Conservation (phyloP, 2,329 filamentous ascomycete species). For the Trichothecium roseum region DNA sequence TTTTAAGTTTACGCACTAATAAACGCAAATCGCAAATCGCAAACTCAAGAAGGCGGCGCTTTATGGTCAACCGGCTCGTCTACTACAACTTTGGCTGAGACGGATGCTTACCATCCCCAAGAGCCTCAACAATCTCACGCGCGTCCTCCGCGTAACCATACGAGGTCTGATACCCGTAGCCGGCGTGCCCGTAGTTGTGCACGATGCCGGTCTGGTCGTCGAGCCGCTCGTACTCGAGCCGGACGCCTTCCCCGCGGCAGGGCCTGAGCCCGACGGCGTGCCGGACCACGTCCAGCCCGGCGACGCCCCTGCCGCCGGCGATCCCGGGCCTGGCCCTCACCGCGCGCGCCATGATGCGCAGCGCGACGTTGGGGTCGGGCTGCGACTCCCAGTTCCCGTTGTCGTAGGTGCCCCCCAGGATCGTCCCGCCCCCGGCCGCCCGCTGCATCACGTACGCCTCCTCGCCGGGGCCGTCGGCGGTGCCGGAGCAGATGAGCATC, state of each 20-base stretch:
- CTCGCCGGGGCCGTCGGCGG: conserved; percentile 57
- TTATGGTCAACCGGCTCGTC: too few relatives aligned
- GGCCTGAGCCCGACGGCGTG: conserved; percentile 71
- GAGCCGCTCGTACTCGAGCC: conserved; percentile 53
- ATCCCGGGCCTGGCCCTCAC: conserved; percentile 51
- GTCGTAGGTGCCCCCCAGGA: conserved; percentile 69
- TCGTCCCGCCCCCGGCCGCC: conserved; percentile 59
- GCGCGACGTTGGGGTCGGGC: conserved; percentile 60
- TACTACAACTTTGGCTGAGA: too few relatives aligned
- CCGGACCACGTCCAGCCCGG: conserved; percentile 60
- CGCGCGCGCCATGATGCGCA: conserved; percentile 64
- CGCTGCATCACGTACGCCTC: conserved; percentile 73
- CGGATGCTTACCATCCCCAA: too few relatives aligned
- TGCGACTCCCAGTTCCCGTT: conserved; percentile 63
- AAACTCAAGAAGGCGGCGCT: too few relatives aligned
- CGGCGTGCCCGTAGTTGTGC: conserved; percentile 71
- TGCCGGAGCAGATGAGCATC: conserved; percentile 53
- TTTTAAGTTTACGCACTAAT: too few relatives aligned
- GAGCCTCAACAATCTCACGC: conserved; percentile 54
- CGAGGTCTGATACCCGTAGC: conserved; percentile 63
- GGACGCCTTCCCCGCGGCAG: conserved; percentile 55
- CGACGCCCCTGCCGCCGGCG: conserved; percentile 50
- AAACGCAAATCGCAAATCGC: too few relatives aligned
- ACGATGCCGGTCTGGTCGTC: conserved; percentile 38
- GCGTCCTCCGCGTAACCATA: conserved; percentile 64